phyloP scores from a whole-genome alignment of 331 rosid genomes.

The Acacia concinna region DNA sequence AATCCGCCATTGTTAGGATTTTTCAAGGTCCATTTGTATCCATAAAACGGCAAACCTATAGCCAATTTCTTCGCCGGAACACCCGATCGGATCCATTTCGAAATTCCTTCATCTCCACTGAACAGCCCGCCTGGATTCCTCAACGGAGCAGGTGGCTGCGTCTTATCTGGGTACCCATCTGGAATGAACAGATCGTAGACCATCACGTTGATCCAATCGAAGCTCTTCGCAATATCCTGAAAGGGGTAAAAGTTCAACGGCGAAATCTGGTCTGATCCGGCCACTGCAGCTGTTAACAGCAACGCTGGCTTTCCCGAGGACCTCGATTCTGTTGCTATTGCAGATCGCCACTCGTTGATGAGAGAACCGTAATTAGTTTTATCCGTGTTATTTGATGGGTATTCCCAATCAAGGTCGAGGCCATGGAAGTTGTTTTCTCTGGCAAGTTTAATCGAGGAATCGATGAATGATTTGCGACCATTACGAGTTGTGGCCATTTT shows the following conservation, averaged over 20 bases:
- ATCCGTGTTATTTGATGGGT: background rate
- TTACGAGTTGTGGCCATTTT: background rate
- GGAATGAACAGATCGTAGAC: constrained; percentile 63
- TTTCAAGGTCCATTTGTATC: constrained; percentile 30
- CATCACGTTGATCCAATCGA: constrained; percentile 66
- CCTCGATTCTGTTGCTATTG: constrained; percentile 34
- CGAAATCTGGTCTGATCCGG: constrained; percentile 38
- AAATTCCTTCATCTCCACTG: constrained; percentile 34
- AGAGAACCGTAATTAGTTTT: background rate
- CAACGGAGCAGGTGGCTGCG: constrained; percentile 37
- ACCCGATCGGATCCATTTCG: constrained; percentile 18
- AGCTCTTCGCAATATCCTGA: constrained; percentile 20
- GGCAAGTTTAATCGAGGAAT: background rate
- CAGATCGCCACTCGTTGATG: constrained; percentile 43
- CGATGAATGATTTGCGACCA: background rate
- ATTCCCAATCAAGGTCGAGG: constrained; percentile 8
- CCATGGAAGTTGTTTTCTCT: constrained; percentile 1
- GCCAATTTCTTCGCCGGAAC: background rate
- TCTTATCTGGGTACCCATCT: background rate
- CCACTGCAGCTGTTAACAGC: constrained; percentile 56
- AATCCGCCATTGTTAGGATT: constrained; percentile 26
- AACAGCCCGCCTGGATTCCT: constrained; percentile 21
- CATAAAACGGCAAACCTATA: constrained; percentile 36
- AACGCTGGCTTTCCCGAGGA: constrained; percentile 33
- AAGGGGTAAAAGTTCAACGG: constrained; percentile 29